phyloP scores from a whole-genome alignment of 2,329 filamentous ascomycete genomes.

The Sclerotinia spermophila region DNA sequence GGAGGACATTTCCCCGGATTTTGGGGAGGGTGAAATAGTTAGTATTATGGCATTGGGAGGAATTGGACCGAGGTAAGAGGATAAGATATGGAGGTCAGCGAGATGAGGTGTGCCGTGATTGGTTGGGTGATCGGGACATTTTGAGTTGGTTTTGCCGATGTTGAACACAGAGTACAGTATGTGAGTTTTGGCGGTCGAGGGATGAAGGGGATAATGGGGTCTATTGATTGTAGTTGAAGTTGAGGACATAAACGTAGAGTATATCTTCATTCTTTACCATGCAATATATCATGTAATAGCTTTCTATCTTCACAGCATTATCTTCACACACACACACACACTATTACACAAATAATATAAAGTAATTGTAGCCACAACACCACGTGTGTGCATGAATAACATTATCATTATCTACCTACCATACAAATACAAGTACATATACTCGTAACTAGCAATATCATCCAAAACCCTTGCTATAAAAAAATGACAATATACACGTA shows the following conservation, averaged over 20 bases:
- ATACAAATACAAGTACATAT: not conserved
- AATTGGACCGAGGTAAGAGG: conserved; percentile 10
- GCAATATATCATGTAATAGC: not conserved
- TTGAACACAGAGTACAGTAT: not conserved
- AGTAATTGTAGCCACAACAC: not conserved
- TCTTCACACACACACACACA: too few species aligned
- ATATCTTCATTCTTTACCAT: not conserved
- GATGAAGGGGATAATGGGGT: not conserved
- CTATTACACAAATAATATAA: not conserved
- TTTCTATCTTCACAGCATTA: not conserved
- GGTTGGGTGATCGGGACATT: not conserved
- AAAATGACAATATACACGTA: not conserved
- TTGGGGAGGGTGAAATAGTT: not conserved
- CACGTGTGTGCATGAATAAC: not conserved
- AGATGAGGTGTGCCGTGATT: conserved; percentile 12
- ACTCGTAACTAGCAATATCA: not conserved
- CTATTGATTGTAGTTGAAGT: not conserved
- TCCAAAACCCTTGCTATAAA: not conserved
- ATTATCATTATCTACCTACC: not conserved
- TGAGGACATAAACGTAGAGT: not conserved
- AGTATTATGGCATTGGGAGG: not conserved
- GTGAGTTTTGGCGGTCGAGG: not conserved
- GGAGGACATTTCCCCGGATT: conserved; percentile 6
- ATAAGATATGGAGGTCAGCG: conserved; percentile 15
- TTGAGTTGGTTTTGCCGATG: not conserved